Evolutionary conservation across 257 asterid genomes (phyloP), one percentile per base, ranked within the genome.

Genomic region (Ilex aquifolium): DNA sequence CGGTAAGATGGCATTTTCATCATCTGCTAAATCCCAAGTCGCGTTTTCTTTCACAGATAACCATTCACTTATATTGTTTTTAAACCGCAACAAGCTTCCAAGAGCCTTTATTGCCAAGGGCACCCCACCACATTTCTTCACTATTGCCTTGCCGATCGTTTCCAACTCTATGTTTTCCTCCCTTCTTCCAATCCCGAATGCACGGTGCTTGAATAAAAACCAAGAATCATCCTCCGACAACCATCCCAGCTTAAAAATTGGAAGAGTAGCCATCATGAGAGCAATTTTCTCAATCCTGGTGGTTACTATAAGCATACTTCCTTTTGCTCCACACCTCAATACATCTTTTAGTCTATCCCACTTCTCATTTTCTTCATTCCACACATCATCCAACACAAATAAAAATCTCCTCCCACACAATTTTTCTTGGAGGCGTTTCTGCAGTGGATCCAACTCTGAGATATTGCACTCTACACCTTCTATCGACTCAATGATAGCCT

Each of bases 11-110:
- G 12, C 48, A 32, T 16, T 44, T 31, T 68, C 72, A 7, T 58
- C 78, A 44, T 59, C 64, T 13, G 68, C 65, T 7, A 79, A 56
- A 1, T 68, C 56, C 79, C 77, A 75, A 32, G 69, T 16, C 40
- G 52, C 82, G 64, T 67, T 68, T 7, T 68, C 57, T 57, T 32
- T 32, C 32, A 21, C 27, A 21, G 1, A 21, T 21, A 21, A 21
- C 27, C 27, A 21, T 21, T 21, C 27, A 21, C 27, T 21, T 21
- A 21, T 21, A 1, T 21, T 21, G 27, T 21, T 21, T 21, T 21
- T 21, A 21, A 21, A 21, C 27, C 27, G 27, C 27, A 21, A 21
- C 27, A 21, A 21, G 27, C 27, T 21, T 0, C 27, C 27, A 21
- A 21, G 27, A 21, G 27, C 27, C 27, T 21, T 21, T 21, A 21